Percentiles rank a stretch among this genome's conserved stretches.
Evolutionary conservation across 257 asterid species (phyloP).

Genomic region (Echium plantagineum): DNA sequence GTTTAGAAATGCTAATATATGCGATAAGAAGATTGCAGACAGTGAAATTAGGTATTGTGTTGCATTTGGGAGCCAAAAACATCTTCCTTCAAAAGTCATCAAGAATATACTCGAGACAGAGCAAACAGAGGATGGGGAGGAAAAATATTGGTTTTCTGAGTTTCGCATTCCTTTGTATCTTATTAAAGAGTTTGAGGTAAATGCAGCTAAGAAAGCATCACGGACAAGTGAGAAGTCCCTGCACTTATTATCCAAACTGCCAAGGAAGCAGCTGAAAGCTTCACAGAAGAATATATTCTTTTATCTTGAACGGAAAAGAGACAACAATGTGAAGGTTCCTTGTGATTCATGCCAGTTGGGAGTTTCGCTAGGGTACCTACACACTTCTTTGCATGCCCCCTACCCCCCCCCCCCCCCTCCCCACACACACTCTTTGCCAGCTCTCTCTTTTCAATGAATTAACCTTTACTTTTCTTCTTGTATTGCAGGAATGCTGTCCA

Average conservation of each 20-base stretch:
- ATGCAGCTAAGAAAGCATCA: slow-evolving; percentile 14
- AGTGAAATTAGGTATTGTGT: slow-evolving; percentile 50
- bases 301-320: slow-evolving; percentile 44
- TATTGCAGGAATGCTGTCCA: slow-evolving; percentile 49
- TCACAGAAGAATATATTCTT: slow-evolving; percentile 37
- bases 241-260: slow-evolving; percentile 30
- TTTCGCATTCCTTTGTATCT: slow-evolving; percentile 62
- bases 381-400: neutral
- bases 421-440: neutral
- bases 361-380: slow-evolving; percentile 43
- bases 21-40: slow-evolving; percentile 41
- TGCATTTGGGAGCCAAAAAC: slow-evolving; percentile 66
- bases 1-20: slow-evolving; percentile 63
- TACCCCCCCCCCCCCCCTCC: too few relatives aligned
- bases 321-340: slow-evolving; percentile 22
- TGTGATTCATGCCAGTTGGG: slow-evolving; percentile 52
- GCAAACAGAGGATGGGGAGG: slow-evolving; percentile 44
- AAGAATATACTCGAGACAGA: slow-evolving; percentile 50
- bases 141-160: slow-evolving; percentile 75
- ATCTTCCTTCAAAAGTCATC: slow-evolving; percentile 82
- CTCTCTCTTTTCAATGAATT: neutral
- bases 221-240: slow-evolving; percentile 18
- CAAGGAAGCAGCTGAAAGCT: slow-evolving; percentile 30
- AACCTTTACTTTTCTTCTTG: slow-evolving; percentile 7
- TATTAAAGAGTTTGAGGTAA: slow-evolving; percentile 63